Evolutionary conservation across 2,329 filamentous ascomycete genomes (phyloP).

Genomic region (Colletotrichum spinosum): DNA sequence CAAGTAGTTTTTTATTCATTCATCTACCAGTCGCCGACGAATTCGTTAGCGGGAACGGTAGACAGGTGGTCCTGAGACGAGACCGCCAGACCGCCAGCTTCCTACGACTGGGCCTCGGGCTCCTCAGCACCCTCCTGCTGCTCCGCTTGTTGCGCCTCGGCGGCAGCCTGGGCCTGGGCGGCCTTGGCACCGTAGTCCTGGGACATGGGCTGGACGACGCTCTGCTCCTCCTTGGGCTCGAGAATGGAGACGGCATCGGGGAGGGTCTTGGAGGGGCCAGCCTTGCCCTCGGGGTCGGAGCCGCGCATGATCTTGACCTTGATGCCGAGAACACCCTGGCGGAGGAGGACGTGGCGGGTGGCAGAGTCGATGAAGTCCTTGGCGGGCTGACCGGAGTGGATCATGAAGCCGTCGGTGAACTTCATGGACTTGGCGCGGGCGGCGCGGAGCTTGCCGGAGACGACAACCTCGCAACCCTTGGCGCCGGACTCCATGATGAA

Average conservation of each 20-base stretch:
- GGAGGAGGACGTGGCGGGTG: constrained; percentile 98
- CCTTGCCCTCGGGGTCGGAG: constrained; percentile 99
- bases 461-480: constrained; percentile 99
- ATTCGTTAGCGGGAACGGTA: background rate
- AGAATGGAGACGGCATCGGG: constrained; percentile 99
- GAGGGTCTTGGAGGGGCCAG: constrained; percentile 95
- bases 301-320: constrained; percentile 99
- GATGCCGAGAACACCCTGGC: constrained; percentile 99
- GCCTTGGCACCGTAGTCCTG: constrained; percentile 99
- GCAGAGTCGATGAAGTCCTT: constrained; percentile 99
- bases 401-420: constrained; percentile 99
- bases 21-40: background rate
- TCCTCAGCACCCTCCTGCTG: constrained; percentile 66
- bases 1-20: no score
- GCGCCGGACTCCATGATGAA: constrained; percentile 99
- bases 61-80: constrained; percentile 18
- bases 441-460: constrained; percentile 98
- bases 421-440: constrained; percentile 99
- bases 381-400: constrained; percentile 99
- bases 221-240: constrained; percentile 99
- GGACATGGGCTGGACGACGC: constrained; percentile 92
- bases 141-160: constrained; percentile 69
- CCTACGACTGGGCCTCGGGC: constrained; percentile 60
- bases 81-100: constrained; percentile 40
- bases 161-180: constrained; percentile 72